Evolutionary conservation across 768 basidiomycete genomes (phyloP), one percentile per base, ranked within the genome.

Genomic region (Leccinum uliginosum): DNA sequence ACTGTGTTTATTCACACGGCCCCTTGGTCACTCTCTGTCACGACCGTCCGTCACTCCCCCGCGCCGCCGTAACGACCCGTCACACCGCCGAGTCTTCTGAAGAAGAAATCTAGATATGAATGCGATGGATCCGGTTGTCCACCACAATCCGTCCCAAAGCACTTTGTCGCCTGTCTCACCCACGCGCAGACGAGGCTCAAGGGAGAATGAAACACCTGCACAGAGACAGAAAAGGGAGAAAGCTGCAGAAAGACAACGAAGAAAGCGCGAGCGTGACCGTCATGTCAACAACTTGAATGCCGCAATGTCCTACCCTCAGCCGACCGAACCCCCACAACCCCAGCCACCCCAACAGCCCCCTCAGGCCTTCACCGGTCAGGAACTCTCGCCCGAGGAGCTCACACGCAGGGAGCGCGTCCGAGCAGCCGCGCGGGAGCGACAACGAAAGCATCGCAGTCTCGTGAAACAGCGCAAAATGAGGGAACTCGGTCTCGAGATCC

Each of bases 141-240:
- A 71, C 57, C 70, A 71, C 62, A 65, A 54, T 51, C 62, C 70
- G 7, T 65, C 71, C 21, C 70, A 71, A 49, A 71, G 70, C 24
- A 73, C 70, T 3, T 53, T 71, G 52, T 57, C 68, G 1, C 64
- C 71, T 19, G 61, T 65, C 55, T 68, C 71, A 15, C 69, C 71
- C 24, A 68, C 79, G 49, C 74, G 76, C 59, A 87, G 85, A 71
- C 79, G 86, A 24, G 56, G 47, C 26, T 74, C 82, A 43, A 79
- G 87, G 62, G 82, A 89, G 69, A 83, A 86, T 77, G 89, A 90
- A 75, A 86, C 87, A 11, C 81, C 83, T 27, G 80, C 80, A 55
- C 87, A 89, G 73, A 78, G 83, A 62, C 77, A 82, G 64, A 92
- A 92, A 70, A 82, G 91, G 63, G 88, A 90, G 78, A 91, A 92